Base-by-base conservation (phyloP, 2,329 filamentous ascomycete species). In the Tetracladium maxilliforme region DNA sequence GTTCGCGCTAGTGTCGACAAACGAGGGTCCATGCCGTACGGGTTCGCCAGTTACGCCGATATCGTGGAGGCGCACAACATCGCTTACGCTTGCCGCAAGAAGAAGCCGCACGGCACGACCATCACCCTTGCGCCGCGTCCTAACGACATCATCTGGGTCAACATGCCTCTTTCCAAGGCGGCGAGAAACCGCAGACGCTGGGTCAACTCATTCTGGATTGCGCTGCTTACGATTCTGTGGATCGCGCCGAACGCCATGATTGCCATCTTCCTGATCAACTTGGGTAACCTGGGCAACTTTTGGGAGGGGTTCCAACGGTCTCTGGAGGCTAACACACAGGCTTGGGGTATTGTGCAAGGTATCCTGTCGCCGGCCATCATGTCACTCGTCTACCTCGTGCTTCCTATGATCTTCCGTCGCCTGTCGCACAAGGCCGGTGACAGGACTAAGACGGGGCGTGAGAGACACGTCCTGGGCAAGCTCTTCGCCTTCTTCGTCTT, bases 401-500 rank as follows among this genome's bases (percentile, higher is more conserved):
- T 98, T 3, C 90, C 90, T 6, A 79, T 84, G 39, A 78, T 93
- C 40, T 95, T 98, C 59, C 79, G 90, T 28, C 75, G 81, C 13
- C 61, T 98, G 19, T 78, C 83, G 6, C 76, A 84, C 32, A 70
- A 70, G 36, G 79, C 81, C 5, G 90, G 90, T 34, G 87, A 95
- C 44, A 66, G 79, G 35, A 92, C 83, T 23, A 98, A 95, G 54
- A 92, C 82, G 1, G 81, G 82, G 14, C 72, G 90, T 27, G 90
- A 98, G 47, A 68, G 83, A 16, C 87, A 95, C 48, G 90, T 98
- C 26, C 65, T 90, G 30, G 74, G 71, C 33, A 92, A 92, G 49
- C 64, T 98, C 3, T 98, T 92, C 52, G 68, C 80, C 11, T 98
- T 98, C 56, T 98, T 98, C 51, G 70, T 94, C 26, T 84, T 98